Evolutionary conservation across 1,284 basidiomycete genomes (phyloP), one percentile per base, ranked within the genome.

Genomic region (Boletus mariae): DNA sequence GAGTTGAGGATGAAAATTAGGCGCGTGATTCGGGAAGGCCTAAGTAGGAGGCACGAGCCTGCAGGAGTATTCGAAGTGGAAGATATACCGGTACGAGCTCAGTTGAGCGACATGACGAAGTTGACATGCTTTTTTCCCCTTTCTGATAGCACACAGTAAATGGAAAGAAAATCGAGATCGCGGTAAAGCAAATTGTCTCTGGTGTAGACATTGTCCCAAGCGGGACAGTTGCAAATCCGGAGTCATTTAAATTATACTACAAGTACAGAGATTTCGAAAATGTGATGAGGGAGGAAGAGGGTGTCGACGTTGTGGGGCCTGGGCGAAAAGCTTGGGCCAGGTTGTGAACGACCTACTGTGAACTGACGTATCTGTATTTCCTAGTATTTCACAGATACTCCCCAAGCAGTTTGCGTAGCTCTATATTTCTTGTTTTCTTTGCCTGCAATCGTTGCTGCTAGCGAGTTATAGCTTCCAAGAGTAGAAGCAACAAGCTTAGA

Each of bases 41-140:
- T 92, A 49, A 92, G 88, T 60, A 77, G 83, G 11, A 76, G 88
- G 49, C 90, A 92, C 63, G 88, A 92, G 23, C 90, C 90, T 2
- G 71, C 78, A 7, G 78, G 78, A 56, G 78, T 88, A 41, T 84
- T 85, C 49, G 78, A 80, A 56, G 72, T 83, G 32, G 68, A 75
- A 25, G 83, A 84, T 51, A 85, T 87, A 53, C 85, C 85, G 38
- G 85, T 87, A 48, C 37, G 82, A 73, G 10, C 5, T 42, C 51
- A 47, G 35, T 26, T 49, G 8, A 11, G n/a, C 1, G 15, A 34
- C 15, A 41, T 28, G 5, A 29, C 17, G 45, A 26, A 23, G 15
- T 48, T 51, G 23, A 55, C 13, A 23, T 42, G 29, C 43, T n/a
- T 41, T 25, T 32, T 17, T 20, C 20, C 20, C 20, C 42, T 43